phyloP scores from a whole-genome alignment of 306 rosid species.

The Trichosanthes cucumerina region DNA sequence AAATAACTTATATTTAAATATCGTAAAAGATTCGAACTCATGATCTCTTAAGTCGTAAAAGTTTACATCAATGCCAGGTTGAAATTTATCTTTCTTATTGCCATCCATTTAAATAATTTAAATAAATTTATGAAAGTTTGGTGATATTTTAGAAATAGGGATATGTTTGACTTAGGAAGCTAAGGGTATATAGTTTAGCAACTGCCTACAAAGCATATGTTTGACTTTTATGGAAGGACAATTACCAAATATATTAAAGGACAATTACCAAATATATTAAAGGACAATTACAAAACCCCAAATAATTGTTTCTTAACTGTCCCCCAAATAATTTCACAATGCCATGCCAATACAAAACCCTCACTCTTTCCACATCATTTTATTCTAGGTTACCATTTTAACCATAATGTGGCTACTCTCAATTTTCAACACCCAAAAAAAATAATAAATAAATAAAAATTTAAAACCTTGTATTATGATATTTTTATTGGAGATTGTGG shows the following conservation, averaged over 20 bases:
- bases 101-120: neutral
- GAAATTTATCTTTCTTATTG: too few species aligned
- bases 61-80: too few species aligned
- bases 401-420: neutral
- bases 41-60: too few species aligned
- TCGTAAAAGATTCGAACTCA: too few species aligned
- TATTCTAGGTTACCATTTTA: neutral
- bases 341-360: neutral
- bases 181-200: neutral
- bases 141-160: neutral
- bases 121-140: neutral
- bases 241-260: neutral
- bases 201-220: neutral
- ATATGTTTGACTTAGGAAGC: neutral
- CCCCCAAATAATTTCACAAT: neutral
- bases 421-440: too few species aligned
- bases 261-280: neutral
- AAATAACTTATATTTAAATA: too few species aligned
- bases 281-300: neutral
- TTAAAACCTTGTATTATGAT: too few species aligned
- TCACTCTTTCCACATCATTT: neutral
- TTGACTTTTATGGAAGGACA: neutral
- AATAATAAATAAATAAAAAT: too few species aligned
- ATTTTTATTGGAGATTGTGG: too few species aligned
- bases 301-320: conserved; percentile 1